Base-by-base conservation (phyloP, 139 green algal species). In the Chlorella vulgaris region DNA sequence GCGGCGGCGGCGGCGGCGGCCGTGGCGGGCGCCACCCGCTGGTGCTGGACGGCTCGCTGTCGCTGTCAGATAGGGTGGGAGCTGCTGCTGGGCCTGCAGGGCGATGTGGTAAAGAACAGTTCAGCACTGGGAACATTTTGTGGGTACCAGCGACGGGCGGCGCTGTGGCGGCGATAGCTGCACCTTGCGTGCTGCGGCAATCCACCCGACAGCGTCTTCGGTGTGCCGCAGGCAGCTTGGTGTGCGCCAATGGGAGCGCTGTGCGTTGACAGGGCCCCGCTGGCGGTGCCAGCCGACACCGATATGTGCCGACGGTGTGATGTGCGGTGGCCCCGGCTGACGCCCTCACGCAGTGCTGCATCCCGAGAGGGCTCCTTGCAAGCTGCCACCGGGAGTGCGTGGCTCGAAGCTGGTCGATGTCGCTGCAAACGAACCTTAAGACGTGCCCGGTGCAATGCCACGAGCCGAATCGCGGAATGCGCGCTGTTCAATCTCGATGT, bases 61-160 rank as follows among this genome's bases (percentile, higher is more conserved):
- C 69, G 42, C 24, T 61, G 28, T 62, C 42, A 4, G 69, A 40
- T 42, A 76, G 69, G 69, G 42, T 76, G 39, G 75, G 47, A 28
- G 61, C 75, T 2, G 60, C 75, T 31, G 74, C 29, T 33, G 51
- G 51, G 21, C 70, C 62, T 70, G 82, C 69, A 60, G 26, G 38
- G 28, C 60, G 21, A n/a, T 15, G 47, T 15, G 47, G 15, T n/a
- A n/a, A n/a, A 58, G 47, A 58, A 22, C 66, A 36, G 38, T 3
- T 35, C 10, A n/a, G n/a, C n/a, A n/a, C n/a, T n/a, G n/a, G n/a
- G n/a, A n/a, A n/a, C n/a, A 26, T 69, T 69, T 43, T 10, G 33
- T 8, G 62, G 31, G 18, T 42, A 7, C 22, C 28, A 3, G 62
- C 18, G 29, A 39, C 62, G 29, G 1, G 3, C 6, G 3, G 8